Conservation (phyloP, 495 filamentous ascomycete species). For the Aspergillus sparsus region DNA sequence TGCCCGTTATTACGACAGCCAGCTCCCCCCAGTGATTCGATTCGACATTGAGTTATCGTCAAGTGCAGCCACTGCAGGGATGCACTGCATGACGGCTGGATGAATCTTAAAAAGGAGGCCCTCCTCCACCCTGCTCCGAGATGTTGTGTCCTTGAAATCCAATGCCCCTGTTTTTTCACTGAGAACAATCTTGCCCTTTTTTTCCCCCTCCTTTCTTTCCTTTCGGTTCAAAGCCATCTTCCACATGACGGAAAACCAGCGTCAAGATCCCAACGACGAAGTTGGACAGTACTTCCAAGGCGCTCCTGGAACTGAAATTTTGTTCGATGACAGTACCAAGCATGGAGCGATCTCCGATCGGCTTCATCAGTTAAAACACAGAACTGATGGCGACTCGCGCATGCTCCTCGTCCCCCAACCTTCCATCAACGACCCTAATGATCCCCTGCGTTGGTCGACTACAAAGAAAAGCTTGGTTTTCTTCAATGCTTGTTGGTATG, state of each 20-base stretch:
- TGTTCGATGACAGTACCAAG: conserved; percentile 10
- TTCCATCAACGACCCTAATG: conserved; percentile 8
- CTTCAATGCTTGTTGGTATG: conserved; percentile 12
- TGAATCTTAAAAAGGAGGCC: background rate
- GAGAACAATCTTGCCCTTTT: background rate
- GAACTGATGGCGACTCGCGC: conserved; percentile 4
- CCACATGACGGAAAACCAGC: background rate
- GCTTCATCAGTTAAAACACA: conserved; percentile 8
- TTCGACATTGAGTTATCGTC: background rate
- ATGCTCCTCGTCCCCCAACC: conserved; percentile 9
- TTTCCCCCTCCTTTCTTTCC: background rate
- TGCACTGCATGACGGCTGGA: conserved; percentile 1
- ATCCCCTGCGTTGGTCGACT: conserved; percentile 2
- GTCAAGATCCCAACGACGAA: background rate
- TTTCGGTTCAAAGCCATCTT: background rate
- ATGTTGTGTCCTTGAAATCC: background rate
- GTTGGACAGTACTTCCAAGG: background rate
- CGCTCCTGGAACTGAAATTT: conserved; percentile 6
- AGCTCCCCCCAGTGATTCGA: background rate
- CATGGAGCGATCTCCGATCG: conserved; percentile 8
- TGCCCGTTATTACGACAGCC: background rate
- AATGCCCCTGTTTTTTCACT: background rate
- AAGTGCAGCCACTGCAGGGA: background rate
- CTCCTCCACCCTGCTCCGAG: background rate
- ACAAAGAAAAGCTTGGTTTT: conserved; percentile 4